phyloP scores from a whole-genome alignment of 2,329 filamentous ascomycete genomes.

The Alternaria sp. region DNA sequence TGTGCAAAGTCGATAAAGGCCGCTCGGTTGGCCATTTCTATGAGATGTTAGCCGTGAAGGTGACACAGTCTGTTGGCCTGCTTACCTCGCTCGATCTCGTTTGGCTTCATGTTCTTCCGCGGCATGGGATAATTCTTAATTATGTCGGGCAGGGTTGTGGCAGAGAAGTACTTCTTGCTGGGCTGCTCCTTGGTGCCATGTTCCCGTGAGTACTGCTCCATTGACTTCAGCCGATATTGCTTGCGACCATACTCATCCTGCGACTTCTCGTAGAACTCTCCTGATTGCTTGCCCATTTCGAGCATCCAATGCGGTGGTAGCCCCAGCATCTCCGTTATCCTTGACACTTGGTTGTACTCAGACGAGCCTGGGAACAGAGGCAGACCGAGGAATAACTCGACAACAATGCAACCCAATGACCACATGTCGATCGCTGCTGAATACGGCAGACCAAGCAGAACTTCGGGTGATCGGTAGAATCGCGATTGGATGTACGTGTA shows the following conservation, averaged over 20 bases:
- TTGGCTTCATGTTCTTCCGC: slow-evolving; percentile 98
- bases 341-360: slow-evolving; percentile 96
- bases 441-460: slow-evolving; percentile 92
- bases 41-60: slow-evolving; percentile 18
- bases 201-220: slow-evolving; percentile 97
- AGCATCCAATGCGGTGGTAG: slow-evolving; percentile 99
- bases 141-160: slow-evolving; percentile 91
- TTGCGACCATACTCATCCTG: slow-evolving; percentile 91
- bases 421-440: slow-evolving; percentile 99
- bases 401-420: slow-evolving; percentile 97
- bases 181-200: slow-evolving; percentile 97
- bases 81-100: slow-evolving; percentile 92
- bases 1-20: slow-evolving; percentile 99
- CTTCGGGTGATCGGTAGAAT: slow-evolving; percentile 97
- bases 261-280: slow-evolving; percentile 94
- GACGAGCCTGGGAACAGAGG: slow-evolving; percentile 96
- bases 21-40: slow-evolving; percentile 98
- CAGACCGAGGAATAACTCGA: slow-evolving; percentile 93
- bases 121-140: slow-evolving; percentile 99
- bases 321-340: slow-evolving; percentile 97
- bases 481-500: slow-evolving; percentile 99
- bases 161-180: slow-evolving; percentile 99
- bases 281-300: slow-evolving; percentile 96
- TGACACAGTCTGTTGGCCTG: background rate
- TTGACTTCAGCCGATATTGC: slow-evolving; percentile 90